phyloP scores from a whole-genome alignment of 768 basidiomycete species.

The Tephrocybe sp. region DNA sequence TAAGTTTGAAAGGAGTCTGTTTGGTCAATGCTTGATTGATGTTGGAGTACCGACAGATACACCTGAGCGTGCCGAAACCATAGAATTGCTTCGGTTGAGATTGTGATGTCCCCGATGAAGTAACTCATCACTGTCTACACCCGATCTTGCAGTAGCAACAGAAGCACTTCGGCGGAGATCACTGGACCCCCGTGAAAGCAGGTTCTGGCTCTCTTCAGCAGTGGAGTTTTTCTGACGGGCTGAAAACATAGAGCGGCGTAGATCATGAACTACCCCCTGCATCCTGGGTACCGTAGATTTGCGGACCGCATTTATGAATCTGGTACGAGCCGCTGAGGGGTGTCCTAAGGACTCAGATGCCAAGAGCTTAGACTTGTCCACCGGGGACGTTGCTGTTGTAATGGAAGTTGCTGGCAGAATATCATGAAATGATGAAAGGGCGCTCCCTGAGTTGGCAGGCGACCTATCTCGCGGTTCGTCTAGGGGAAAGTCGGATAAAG shows the following conservation, averaged over 20 bases:
- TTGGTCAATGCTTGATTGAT: not conserved
- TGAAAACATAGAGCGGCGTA: slow-evolving; percentile 38
- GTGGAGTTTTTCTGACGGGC: slow-evolving; percentile 24
- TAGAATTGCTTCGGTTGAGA: slow-evolving; percentile 9
- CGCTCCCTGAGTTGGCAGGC: slow-evolving; percentile 6
- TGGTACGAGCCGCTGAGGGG: slow-evolving; percentile 7
- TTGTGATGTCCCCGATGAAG: slow-evolving; percentile 2
- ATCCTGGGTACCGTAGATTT: slow-evolving; percentile 38
- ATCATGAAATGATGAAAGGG: slow-evolving; percentile 39
- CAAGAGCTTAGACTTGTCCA: slow-evolving; percentile 6
- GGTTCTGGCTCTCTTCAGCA: slow-evolving; percentile 10
- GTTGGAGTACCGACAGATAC: slow-evolving; percentile 5
- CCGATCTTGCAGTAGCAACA: not conserved
- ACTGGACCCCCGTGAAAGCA: slow-evolving; percentile 5
- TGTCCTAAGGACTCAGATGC: slow-evolving; percentile 6
- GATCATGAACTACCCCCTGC: slow-evolving; percentile 30
- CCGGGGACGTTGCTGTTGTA: slow-evolving; percentile 32
- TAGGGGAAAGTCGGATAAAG: not conserved
- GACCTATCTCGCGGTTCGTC: slow-evolving; percentile 6
- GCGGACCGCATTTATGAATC: slow-evolving; percentile 28
- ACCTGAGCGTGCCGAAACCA: slow-evolving; percentile 4
- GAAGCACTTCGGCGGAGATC: slow-evolving; percentile 7
- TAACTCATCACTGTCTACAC: slow-evolving; percentile 5
- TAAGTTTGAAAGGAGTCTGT: not conserved
- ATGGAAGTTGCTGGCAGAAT: slow-evolving; percentile 46